phyloP scores from a whole-genome alignment of 441 rosid species.

The Pelargonium citronellum region DNA sequence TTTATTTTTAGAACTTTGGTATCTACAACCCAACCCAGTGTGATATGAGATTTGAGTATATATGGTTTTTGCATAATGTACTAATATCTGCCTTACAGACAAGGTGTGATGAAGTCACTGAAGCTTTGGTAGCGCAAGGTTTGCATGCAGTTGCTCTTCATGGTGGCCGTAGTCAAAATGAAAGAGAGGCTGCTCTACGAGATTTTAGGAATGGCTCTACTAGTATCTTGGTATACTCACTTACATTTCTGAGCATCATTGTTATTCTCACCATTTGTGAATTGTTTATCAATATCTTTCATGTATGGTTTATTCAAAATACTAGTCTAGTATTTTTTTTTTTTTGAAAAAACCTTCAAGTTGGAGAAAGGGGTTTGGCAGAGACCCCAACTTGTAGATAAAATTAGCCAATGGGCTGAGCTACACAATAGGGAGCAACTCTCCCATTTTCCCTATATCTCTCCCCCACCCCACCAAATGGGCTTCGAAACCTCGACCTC shows the following conservation, averaged over 20 bases:
- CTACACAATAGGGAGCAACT: no score
- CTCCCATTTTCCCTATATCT: no score
- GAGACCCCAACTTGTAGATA: no score
- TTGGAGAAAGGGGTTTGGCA: no score
- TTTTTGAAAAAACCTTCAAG: no score
- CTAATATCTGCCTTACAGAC: constrained; percentile 20
- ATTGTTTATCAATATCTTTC: neutral
- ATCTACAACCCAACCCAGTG: no score
- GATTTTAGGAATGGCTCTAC: constrained; percentile 37
- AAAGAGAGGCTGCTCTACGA: constrained; percentile 36
- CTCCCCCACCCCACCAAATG: no score
- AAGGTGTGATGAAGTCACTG: constrained; percentile 37
- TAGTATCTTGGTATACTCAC: constrained; percentile 30
- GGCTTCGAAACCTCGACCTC: no score
- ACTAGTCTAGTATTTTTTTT: neutral
- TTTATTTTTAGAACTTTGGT: no score
- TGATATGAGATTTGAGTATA: no score
- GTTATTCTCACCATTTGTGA: neutral
- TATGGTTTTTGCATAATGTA: neutral
- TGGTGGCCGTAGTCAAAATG: constrained; percentile 40
- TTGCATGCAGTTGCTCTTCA: constrained; percentile 36
- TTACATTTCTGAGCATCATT: neutral
- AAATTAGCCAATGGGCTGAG: no score
- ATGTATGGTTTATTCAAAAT: neutral
- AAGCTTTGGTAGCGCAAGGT: constrained; percentile 37